These are phyloP conservation scores for Handroanthus guayacan DNA, from an alignment of 257 asterid species.

Conservation along the genomic window DNA sequence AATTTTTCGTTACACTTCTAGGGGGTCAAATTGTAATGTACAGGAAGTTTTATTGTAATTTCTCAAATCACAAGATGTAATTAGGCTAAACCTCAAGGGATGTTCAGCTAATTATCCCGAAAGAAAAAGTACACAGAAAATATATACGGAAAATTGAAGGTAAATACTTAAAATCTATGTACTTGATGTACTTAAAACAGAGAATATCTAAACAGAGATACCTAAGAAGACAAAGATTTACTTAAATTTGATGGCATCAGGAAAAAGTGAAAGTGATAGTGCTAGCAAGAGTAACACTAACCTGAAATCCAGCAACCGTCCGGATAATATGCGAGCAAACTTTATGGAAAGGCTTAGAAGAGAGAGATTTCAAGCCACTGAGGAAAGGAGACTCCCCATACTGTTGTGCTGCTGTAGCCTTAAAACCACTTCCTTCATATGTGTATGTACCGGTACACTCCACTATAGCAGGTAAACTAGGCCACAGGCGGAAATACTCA, in stretches of 20 bases:
- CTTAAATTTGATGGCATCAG: slow-evolving; percentile 9
- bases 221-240: not conserved
- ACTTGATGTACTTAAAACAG: slow-evolving; percentile 4
- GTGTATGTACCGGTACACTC: slow-evolving; percentile 90
- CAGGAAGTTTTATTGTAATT: no score
- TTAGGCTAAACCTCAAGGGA: no score
- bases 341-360: slow-evolving; percentile 91
- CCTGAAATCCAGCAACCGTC: slow-evolving; percentile 98
- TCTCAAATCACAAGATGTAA: no score
- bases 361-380: slow-evolving; percentile 80
- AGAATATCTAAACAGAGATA: not conserved
- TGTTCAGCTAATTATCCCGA: no score
- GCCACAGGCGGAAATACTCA: slow-evolving; percentile 95
- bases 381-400: slow-evolving; percentile 98
- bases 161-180: not conserved
- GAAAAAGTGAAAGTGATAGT: slow-evolving; percentile 5
- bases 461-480: slow-evolving; percentile 89
- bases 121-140: not conserved
- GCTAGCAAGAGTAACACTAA: slow-evolving; percentile 36
- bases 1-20: no score
- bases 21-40: no score
- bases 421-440: slow-evolving; percentile 98
- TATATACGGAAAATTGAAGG: not conserved
- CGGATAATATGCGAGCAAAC: slow-evolving; percentile 95
- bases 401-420: slow-evolving; percentile 97